Evolutionary conservation across 1,284 basidiomycete species (phyloP).

Genomic region (Ganoderma leucocontextum): DNA sequence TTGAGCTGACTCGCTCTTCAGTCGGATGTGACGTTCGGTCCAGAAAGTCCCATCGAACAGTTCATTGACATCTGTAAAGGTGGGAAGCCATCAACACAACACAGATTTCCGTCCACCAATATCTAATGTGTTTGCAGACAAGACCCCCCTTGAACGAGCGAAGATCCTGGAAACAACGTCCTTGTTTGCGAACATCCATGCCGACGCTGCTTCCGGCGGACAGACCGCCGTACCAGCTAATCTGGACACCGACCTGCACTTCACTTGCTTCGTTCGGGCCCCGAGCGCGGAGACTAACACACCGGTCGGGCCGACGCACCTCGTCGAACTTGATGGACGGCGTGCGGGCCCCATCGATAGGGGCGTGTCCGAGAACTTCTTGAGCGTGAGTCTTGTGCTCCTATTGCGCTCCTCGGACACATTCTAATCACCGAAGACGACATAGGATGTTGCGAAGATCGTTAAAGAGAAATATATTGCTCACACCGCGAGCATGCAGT

Average conservation of each 20-base stretch:
- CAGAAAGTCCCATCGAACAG: constrained; percentile 64
- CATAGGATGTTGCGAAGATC: constrained; percentile 73
- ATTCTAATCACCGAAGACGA: background rate
- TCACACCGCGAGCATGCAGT: constrained; percentile 61
- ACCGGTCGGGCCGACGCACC: constrained; percentile 43
- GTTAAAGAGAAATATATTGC: constrained; percentile 73
- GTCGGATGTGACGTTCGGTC: constrained; percentile 64
- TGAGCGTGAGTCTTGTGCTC: constrained; percentile 53
- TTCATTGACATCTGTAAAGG: constrained; percentile 74
- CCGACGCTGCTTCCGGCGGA: constrained; percentile 70
- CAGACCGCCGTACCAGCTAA: constrained; percentile 66
- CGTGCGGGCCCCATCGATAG: constrained; percentile 81
- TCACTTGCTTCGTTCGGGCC: constrained; percentile 84
- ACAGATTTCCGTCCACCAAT: too few species aligned
- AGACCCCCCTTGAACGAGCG: constrained; percentile 77
- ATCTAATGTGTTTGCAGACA: constrained; percentile 49
- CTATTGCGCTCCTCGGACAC: too few species aligned
- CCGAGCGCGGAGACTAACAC: constrained; percentile 47
- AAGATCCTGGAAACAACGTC: constrained; percentile 77
- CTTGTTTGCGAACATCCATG: constrained; percentile 81
- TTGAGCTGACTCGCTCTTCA: constrained; percentile 36
- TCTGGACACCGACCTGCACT: constrained; percentile 81
- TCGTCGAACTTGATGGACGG: constrained; percentile 86
- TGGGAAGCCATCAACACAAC: constrained; percentile 33
- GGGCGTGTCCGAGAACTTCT: constrained; percentile 68